Evolutionary conservation across 495 filamentous ascomycete genomes (phyloP).

Genomic region (Aspergillus mulundensis): DNA sequence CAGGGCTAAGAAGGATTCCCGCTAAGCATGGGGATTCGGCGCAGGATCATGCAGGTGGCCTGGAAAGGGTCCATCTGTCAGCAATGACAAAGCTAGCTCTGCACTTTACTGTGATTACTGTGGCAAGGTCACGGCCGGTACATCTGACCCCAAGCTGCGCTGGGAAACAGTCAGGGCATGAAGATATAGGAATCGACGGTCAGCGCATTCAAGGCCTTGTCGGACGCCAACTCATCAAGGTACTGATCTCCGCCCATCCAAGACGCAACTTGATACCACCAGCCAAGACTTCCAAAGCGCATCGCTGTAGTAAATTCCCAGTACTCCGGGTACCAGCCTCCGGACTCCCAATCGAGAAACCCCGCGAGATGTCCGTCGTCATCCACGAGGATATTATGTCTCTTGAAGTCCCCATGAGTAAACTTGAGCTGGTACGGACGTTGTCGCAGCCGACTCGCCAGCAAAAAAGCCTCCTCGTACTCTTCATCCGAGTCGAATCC

Average conservation of each 20-base stretch:
- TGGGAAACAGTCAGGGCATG: no score
- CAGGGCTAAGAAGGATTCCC: no score
- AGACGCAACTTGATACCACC: constrained; percentile 25
- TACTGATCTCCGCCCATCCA: constrained; percentile 25
- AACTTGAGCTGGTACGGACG: constrained; percentile 26
- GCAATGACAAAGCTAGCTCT: no score
- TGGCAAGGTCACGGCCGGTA: no score
- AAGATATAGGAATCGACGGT: constrained; percentile 28
- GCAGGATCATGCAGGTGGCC: no score
- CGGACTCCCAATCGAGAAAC: constrained; percentile 51
- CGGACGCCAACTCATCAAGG: constrained; percentile 17
- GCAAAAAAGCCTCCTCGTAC: constrained; percentile 20
- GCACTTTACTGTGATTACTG: no score
- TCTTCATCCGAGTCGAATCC: constrained; percentile 14
- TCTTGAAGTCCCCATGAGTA: constrained; percentile 48
- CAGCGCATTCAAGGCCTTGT: constrained; percentile 23
- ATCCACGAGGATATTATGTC: constrained; percentile 44
- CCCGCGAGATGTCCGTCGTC: constrained; percentile 42
- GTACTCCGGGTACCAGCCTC: constrained; percentile 52
- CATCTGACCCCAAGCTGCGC: no score
- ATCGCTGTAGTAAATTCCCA: constrained; percentile 48
- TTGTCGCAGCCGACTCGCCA: constrained; percentile 17
- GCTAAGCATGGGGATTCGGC: no score
- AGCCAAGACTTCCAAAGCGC: constrained; percentile 22
- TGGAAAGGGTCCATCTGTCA: no score